Percentiles rank a stretch among this genome's conserved stretches.
Conservation (phyloP, 164 flowering plant genomes). For the Tinospora cordifolia region DNA sequence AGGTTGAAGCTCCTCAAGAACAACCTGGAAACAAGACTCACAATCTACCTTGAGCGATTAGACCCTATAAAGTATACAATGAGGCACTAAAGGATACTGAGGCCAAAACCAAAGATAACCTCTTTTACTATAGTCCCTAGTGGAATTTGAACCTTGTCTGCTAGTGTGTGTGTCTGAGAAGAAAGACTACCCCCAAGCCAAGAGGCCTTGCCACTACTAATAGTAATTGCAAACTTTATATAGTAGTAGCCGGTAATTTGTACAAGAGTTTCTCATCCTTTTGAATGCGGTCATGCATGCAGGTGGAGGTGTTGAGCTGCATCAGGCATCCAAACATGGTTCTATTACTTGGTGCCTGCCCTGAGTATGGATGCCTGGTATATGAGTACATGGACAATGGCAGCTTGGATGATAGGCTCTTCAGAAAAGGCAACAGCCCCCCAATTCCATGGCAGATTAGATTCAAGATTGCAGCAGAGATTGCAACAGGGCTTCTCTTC, state of each 20-base stretch:
- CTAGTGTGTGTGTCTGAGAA: no score
- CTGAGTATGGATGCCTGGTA: slow-evolving; percentile 69
- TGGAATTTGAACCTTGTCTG: no score
- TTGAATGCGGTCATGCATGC: neutral
- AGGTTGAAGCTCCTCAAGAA: no score
- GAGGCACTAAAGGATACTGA: no score
- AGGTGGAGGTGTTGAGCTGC: slow-evolving; percentile 71
- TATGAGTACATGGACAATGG: slow-evolving; percentile 67
- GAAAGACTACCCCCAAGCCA: no score
- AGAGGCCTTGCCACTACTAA: neutral
- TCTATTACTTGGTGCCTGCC: slow-evolving; percentile 67
- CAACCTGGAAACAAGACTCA: no score
- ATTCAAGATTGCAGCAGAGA: slow-evolving; percentile 58
- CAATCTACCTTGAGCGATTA: no score
- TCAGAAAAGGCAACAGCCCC: slow-evolving; percentile 38
- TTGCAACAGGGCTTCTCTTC: slow-evolving; percentile 60
- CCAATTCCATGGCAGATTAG: slow-evolving; percentile 50
- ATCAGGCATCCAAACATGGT: slow-evolving; percentile 86
- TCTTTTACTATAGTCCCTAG: no score
- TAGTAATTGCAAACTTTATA: neutral
- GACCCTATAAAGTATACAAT: no score
- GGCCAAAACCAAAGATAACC: no score
- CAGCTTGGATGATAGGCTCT: slow-evolving; percentile 67
- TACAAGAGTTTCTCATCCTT: neutral
- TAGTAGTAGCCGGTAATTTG: no score